Evolutionary conservation across 106 monocot genomes (phyloP).

Genomic region (Posidonia australis): DNA sequence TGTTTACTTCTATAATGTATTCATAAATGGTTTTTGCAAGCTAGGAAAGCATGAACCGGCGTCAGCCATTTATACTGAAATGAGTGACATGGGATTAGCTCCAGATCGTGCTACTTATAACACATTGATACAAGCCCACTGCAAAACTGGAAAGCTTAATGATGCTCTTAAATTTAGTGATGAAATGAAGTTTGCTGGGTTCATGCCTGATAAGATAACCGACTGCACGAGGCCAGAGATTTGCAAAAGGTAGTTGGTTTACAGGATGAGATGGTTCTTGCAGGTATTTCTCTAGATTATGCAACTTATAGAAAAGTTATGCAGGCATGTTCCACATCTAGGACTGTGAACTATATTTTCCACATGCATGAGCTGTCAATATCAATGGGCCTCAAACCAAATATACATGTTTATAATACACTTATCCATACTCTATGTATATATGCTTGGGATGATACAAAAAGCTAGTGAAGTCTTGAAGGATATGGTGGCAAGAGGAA

Average conservation of each 20-base stretch:
- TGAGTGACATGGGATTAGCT: constrained; percentile 48
- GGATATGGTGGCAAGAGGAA: constrained; percentile 55
- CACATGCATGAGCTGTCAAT: constrained; percentile 41
- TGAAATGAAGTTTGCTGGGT: constrained; percentile 55
- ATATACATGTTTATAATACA: constrained; percentile 45
- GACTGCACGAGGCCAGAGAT: constrained; percentile 36
- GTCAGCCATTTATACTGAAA: constrained; percentile 33
- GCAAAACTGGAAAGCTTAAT: constrained; percentile 41
- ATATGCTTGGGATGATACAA: constrained; percentile 49
- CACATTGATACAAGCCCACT: constrained; percentile 48
- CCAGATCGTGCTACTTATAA: constrained; percentile 78
- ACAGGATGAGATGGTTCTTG: constrained; percentile 53
- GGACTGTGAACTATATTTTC: constrained; percentile 39
- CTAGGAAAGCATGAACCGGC: constrained; percentile 63
- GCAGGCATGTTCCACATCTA: constrained; percentile 38
- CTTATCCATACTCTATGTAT: constrained; percentile 64
- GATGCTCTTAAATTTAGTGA: constrained; percentile 36
- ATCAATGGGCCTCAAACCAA: constrained; percentile 46
- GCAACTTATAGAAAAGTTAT: constrained; percentile 45
- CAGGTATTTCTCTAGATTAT: constrained; percentile 31
- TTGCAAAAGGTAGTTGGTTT: constrained; percentile 32
- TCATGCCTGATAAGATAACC: constrained; percentile 60
- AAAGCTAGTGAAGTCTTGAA: constrained; percentile 40
- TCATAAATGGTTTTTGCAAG: constrained; percentile 61
- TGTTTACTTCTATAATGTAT: constrained; percentile 70